Percentiles rank a stretch among this genome's conserved stretches.
Evolutionary conservation across 208 protist genomes (phyloP).

Genomic region (Leishmania turanica): DNA sequence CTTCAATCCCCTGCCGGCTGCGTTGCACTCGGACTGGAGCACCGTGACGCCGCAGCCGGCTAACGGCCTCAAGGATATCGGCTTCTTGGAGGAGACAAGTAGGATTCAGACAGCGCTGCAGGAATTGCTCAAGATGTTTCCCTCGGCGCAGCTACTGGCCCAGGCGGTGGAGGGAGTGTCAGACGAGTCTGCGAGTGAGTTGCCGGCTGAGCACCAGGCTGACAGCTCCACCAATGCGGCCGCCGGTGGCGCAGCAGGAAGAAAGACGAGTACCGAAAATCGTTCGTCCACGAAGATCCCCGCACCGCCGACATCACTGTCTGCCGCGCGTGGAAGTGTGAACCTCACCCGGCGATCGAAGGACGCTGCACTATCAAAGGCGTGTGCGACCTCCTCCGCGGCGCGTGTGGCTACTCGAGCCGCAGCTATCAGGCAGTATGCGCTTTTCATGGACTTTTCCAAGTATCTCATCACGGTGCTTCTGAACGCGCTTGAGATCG

Average conservation of each 20-base stretch:
- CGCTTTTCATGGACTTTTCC: slow-evolving; percentile 28
- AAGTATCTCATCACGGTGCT: slow-evolving; percentile 23
- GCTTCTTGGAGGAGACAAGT: slow-evolving; percentile 20
- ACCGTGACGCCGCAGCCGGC: not conserved
- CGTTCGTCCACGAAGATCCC: not conserved
- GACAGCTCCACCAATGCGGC: not conserved
- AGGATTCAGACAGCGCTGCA: slow-evolving; percentile 20
- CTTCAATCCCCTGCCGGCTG: slow-evolving; percentile 11
- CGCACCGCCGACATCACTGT: not conserved
- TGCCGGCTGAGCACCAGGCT: slow-evolving; percentile 1
- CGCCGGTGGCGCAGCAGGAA: not conserved
- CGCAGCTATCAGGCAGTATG: slow-evolving; percentile 13
- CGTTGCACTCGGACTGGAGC: slow-evolving; percentile 8
- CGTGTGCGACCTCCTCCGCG: not conserved
- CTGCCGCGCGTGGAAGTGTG: not conserved
- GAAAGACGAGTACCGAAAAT: not conserved
- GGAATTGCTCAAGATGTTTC: slow-evolving; percentile 19
- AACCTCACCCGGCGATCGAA: not conserved
- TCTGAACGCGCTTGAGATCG: slow-evolving; percentile 32
- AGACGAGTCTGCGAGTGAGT: slow-evolving; percentile 19
- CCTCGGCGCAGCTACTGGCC: slow-evolving; percentile 8
- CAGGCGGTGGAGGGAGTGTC: slow-evolving; percentile 9
- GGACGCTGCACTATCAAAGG: not conserved
- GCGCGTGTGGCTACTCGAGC: not conserved
- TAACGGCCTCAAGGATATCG: slow-evolving; percentile 17